These are phyloP conservation scores for Pyrenopolyporus hunteri DNA, from an alignment of 495 filamentous ascomycete genomes.

Conservation along the genomic window DNA sequence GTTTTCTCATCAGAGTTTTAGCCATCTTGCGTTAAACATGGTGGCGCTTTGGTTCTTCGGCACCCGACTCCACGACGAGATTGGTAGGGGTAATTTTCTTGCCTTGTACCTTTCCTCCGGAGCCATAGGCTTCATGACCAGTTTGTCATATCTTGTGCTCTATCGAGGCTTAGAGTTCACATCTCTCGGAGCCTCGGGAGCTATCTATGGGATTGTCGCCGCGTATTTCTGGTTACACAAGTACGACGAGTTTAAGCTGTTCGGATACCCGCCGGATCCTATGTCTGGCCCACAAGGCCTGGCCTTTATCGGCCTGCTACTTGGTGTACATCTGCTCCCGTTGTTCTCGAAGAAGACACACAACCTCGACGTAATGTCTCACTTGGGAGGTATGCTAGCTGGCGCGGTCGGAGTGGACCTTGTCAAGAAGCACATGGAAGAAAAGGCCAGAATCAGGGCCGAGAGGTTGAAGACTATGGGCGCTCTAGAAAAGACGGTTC, in stretches of 20 bases:
- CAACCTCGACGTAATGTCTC: constrained; percentile 70
- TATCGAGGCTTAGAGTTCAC: constrained; percentile 41
- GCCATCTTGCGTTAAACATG: constrained; percentile 78
- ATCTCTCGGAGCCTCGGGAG: constrained; percentile 75
- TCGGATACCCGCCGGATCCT: constrained; percentile 58
- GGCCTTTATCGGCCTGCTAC: constrained; percentile 53
- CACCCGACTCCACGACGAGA: constrained; percentile 74
- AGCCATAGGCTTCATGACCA: constrained; percentile 66
- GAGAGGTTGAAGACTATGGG: constrained; percentile 33
- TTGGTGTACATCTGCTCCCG: constrained; percentile 54
- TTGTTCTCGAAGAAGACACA: constrained; percentile 41
- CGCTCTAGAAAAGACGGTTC: constrained; percentile 20
- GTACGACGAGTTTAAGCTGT: constrained; percentile 55
- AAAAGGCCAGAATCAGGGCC: constrained; percentile 34
- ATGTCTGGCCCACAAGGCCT: constrained; percentile 58
- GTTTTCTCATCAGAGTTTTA: constrained; percentile 77
- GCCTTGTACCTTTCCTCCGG: constrained; percentile 76
- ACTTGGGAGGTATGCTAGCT: constrained; percentile 68
- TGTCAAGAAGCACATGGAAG: constrained; percentile 30
- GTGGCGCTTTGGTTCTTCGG: constrained; percentile 58
- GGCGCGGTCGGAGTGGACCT: constrained; percentile 54
- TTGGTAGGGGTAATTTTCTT: constrained; percentile 85
- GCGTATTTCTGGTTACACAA: constrained; percentile 72
- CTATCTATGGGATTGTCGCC: constrained; percentile 68
- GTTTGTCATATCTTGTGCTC: constrained; percentile 65